Evolutionary conservation across 2,329 filamentous ascomycete genomes (phyloP).

Genomic region (Cercospora beticola): DNA sequence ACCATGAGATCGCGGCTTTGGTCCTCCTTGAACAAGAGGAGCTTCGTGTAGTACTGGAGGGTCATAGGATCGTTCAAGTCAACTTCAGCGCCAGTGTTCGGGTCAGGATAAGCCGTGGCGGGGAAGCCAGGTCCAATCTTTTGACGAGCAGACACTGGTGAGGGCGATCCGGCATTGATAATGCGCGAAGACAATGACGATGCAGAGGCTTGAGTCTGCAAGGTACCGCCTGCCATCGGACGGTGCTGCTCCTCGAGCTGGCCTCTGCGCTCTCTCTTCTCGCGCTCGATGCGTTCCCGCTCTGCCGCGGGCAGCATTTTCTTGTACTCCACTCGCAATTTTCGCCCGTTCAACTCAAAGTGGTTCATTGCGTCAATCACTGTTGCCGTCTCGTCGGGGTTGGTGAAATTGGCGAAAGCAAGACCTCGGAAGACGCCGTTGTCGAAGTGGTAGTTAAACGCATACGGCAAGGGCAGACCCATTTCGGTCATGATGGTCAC

Average conservation of each 20-base stretch:
- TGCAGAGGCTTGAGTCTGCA: slow-evolving; percentile 83
- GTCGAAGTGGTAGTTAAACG: slow-evolving; percentile 99
- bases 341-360: slow-evolving; percentile 90
- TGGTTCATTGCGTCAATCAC: slow-evolving; percentile 96
- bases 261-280: slow-evolving; percentile 92
- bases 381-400: slow-evolving; percentile 84
- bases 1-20: slow-evolving; percentile 74
- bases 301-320: slow-evolving; percentile 97
- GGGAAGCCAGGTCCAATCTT: slow-evolving; percentile 42
- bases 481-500: slow-evolving; percentile 92
- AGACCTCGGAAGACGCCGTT: slow-evolving; percentile 94
- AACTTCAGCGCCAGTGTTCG: slow-evolving; percentile 56
- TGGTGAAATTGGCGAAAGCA: slow-evolving; percentile 98
- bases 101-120: slow-evolving; percentile 27
- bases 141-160: slow-evolving; percentile 62
- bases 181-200: slow-evolving; percentile 67
- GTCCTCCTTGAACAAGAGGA: slow-evolving; percentile 85
- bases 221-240: slow-evolving; percentile 61
- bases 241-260: slow-evolving; percentile 97
- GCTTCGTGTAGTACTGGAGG: slow-evolving; percentile 83
- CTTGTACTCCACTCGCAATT: slow-evolving; percentile 96
- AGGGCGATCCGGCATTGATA: slow-evolving; percentile 60
- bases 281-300: slow-evolving; percentile 90
- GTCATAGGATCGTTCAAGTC: slow-evolving; percentile 90
- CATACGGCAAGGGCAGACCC: slow-evolving; percentile 90